Conservation (phyloP, 257 asterid genomes). For the Solanum lycopersicoides region DNA sequence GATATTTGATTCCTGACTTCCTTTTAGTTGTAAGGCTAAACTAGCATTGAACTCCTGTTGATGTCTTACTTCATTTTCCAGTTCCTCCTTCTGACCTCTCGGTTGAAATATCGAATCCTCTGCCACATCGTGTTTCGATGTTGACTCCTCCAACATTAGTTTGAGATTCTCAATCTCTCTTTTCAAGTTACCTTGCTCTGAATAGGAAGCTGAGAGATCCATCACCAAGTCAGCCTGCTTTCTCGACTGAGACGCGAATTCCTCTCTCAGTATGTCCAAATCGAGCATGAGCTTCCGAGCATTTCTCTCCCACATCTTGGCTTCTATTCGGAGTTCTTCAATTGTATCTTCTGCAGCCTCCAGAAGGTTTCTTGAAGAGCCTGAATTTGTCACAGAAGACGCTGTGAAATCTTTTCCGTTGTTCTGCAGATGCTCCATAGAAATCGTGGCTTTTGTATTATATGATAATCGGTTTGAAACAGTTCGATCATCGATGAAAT, state of each 20-base stretch:
- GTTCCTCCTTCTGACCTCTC: slow-evolving; percentile 31
- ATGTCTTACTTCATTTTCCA: slow-evolving; percentile 57
- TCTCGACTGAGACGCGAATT: slow-evolving; percentile 42
- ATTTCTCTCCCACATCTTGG: slow-evolving; percentile 96
- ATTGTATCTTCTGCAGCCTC: slow-evolving; percentile 68
- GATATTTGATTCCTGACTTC: slow-evolving; percentile 78
- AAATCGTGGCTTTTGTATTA: slow-evolving; percentile 13
- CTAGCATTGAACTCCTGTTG: slow-evolving; percentile 49
- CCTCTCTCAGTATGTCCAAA: slow-evolving; percentile 56
- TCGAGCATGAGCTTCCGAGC: slow-evolving; percentile 75
- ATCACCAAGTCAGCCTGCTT: slow-evolving; percentile 52
- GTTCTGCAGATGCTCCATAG: slow-evolving; percentile 21
- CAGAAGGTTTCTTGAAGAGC: slow-evolving; percentile 40
- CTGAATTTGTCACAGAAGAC: slow-evolving; percentile 16
- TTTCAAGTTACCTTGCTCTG: slow-evolving; percentile 45
- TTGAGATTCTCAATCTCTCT: slow-evolving; percentile 47
- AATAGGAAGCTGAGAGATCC: slow-evolving; percentile 60
- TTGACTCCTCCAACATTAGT: slow-evolving; percentile 19
- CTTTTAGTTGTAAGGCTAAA: slow-evolving; percentile 51
- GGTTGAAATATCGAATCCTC: slow-evolving; percentile 27
- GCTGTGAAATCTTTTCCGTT: slow-evolving; percentile 18
- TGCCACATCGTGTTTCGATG: slow-evolving; percentile 5
- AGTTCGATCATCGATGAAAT: slow-evolving; percentile 22
- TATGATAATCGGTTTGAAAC: slow-evolving; percentile 30
- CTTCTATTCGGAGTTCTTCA: slow-evolving; percentile 75